A percentile compares a stretch with the other conserved stretches of the same genome.
Evolutionary conservation across 2,329 filamentous ascomycete species (phyloP).

Genomic region (Cryphonectria carpinicola): DNA sequence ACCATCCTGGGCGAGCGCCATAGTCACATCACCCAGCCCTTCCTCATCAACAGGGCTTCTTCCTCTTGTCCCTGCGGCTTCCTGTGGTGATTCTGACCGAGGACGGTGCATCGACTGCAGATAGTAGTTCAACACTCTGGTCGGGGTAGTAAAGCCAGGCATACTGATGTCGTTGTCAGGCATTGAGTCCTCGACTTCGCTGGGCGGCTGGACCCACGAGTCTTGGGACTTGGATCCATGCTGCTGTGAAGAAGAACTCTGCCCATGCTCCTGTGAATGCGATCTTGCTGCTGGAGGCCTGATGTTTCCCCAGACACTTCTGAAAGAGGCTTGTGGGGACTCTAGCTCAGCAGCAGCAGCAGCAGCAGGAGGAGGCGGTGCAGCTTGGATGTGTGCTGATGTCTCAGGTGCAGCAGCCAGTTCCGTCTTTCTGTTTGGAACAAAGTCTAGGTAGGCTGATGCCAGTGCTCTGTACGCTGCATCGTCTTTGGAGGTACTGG

Average conservation of each 20-base stretch:
- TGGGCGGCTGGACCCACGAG: constrained; percentile 51
- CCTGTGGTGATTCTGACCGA: constrained; percentile 33
- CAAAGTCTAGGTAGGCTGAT: constrained; percentile 55
- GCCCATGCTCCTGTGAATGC: neutral
- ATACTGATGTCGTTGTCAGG: constrained; percentile 42
- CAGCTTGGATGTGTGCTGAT: constrained; percentile 10
- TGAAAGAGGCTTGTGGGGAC: constrained; percentile 38
- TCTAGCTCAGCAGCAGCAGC: constrained; percentile 20
- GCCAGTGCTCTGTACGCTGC: constrained; percentile 53
- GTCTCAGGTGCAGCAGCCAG: constrained; percentile 3
- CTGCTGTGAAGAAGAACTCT: neutral
- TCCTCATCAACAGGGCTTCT: constrained; percentile 1
- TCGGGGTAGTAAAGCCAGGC: constrained; percentile 49
- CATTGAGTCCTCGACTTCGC: constrained; percentile 60
- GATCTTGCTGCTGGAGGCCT: constrained; percentile 31
- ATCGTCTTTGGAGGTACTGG: constrained; percentile 54
- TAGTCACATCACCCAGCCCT: neutral
- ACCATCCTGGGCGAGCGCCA: neutral
- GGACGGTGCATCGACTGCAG: constrained; percentile 42
- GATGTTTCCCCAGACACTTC: constrained; percentile 37
- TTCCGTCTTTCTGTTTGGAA: constrained; percentile 35
- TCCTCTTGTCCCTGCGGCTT: neutral
- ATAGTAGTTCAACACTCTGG: constrained; percentile 54
- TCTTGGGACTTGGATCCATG: constrained; percentile 33
- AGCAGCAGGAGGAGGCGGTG: neutral